phyloP scores from a whole-genome alignment of 2,329 filamentous ascomycete species.

The Myriangium duriaei region DNA sequence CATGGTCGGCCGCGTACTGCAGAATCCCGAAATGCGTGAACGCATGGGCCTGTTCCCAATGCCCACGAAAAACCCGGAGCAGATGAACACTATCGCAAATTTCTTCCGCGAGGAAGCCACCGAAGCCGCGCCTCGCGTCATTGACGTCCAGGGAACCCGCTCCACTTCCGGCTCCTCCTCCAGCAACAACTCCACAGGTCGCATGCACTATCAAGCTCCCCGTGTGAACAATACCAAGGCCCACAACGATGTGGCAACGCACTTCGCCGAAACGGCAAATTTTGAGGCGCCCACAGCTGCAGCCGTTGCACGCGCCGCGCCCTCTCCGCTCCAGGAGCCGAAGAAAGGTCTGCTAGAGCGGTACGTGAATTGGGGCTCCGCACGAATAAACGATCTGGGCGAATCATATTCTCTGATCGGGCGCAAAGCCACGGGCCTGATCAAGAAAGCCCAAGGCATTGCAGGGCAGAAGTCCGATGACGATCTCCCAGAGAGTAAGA shows the following conservation, averaged over 20 bases:
- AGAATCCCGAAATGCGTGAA: conserved; percentile 24
- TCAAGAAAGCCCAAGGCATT: conserved; percentile 4
- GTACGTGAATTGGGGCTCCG: conserved; percentile 6
- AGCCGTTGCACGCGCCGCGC: background rate
- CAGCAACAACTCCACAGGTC: conserved; percentile 1
- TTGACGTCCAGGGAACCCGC: background rate
- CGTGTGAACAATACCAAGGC: background rate
- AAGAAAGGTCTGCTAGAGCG: conserved; percentile 3
- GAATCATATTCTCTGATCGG: conserved; percentile 1
- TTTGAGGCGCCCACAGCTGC: background rate
- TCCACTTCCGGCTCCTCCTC: conserved; percentile 1
- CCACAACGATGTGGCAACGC: background rate
- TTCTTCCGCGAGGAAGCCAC: background rate
- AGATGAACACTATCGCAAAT: background rate
- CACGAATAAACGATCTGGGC: conserved; percentile 8
- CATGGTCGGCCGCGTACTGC: conserved; percentile 27
- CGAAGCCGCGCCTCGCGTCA: conserved; percentile 2
- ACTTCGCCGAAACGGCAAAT: background rate
- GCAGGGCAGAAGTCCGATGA: background rate
- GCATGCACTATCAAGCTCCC: background rate
- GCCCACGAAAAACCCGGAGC: conserved; percentile 1
- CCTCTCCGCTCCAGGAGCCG: background rate
- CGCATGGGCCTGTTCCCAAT: conserved; percentile 28
- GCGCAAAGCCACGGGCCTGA: background rate
- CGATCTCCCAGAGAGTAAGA: conserved; percentile 6